phyloP scores from a whole-genome alignment of 106 monocot genomes.

The Iris macrosiphon region DNA sequence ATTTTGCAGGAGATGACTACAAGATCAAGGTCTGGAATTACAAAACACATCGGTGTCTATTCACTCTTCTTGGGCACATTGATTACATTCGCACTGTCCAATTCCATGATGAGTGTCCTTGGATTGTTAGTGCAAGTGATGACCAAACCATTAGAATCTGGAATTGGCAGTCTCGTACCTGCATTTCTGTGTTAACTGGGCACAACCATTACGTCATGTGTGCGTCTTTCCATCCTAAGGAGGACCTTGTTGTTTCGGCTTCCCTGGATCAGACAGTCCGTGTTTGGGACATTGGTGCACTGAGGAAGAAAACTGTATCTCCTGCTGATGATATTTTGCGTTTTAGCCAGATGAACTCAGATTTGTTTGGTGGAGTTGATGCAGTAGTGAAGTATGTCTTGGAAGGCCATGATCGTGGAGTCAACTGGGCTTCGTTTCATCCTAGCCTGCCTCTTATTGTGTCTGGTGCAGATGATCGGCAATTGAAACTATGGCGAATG shows the following conservation, averaged over 20 bases:
- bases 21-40: conserved; percentile 96
- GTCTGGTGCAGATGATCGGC: conserved; percentile 89
- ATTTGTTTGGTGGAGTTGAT: conserved; percentile 90
- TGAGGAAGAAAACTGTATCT: conserved; percentile 83
- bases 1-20: conserved; percentile 82
- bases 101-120: conserved; percentile 81
- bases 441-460: conserved; percentile 78
- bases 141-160: conserved; percentile 90
- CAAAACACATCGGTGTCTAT: conserved; percentile 73
- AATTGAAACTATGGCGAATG: conserved; percentile 90
- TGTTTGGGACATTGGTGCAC: conserved; percentile 87
- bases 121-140: conserved; percentile 91
- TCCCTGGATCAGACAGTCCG: conserved; percentile 86
- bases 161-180: conserved; percentile 92
- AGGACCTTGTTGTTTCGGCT: conserved; percentile 83
- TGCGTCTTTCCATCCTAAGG: conserved; percentile 90
- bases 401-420: conserved; percentile 91
- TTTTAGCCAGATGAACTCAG: conserved; percentile 80
- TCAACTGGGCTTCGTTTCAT: conserved; percentile 91
- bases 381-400: conserved; percentile 91
- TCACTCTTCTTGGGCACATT: conserved; percentile 83
- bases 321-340: conserved; percentile 84
- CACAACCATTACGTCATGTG: conserved; percentile 97
- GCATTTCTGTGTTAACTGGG: conserved; percentile 80
- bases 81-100: conserved; percentile 94